These are phyloP conservation scores for Phaffia rhodozyma DNA, from an alignment of 1,284 basidiomycete genomes.

Conservation along the genomic window DNA sequence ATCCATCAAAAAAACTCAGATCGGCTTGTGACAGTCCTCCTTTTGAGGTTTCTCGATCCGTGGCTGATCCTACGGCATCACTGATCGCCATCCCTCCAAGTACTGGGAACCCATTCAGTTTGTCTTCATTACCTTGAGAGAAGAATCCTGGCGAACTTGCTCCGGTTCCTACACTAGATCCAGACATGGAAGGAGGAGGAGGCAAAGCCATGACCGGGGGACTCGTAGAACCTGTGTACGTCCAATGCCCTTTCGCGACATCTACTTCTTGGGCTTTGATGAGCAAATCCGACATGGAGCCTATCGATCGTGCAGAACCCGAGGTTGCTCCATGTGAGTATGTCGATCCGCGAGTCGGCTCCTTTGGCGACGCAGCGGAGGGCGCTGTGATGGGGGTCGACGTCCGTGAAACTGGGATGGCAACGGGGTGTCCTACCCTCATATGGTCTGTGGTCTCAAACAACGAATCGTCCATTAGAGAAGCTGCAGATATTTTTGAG, in stretches of 20 bases:
- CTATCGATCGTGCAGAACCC: no score
- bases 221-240: no score
- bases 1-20: constrained; percentile 7
- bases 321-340: not conserved
- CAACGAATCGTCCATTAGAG: not conserved
- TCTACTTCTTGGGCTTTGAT: no score
- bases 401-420: not conserved
- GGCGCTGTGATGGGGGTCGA: not conserved
- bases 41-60: not conserved
- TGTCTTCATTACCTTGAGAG: not conserved
- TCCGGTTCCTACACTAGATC: not conserved
- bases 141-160: not conserved
- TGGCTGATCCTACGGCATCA: not conserved
- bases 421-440: not conserved
- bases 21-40: constrained; percentile 1
- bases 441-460: not conserved
- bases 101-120: not conserved
- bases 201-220: no score
- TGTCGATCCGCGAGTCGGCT: not conserved
- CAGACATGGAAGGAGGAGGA: not conserved
- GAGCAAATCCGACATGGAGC: no score
- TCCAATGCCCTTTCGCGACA: no score
- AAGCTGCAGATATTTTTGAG: not conserved
- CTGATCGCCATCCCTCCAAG: not conserved
- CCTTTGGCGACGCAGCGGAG: not conserved